A percentile compares a stretch with the other conserved stretches of the same genome.
Conservation (phyloP, 1,284 basidiomycete species). For the Clitocybe nebularis region DNA sequence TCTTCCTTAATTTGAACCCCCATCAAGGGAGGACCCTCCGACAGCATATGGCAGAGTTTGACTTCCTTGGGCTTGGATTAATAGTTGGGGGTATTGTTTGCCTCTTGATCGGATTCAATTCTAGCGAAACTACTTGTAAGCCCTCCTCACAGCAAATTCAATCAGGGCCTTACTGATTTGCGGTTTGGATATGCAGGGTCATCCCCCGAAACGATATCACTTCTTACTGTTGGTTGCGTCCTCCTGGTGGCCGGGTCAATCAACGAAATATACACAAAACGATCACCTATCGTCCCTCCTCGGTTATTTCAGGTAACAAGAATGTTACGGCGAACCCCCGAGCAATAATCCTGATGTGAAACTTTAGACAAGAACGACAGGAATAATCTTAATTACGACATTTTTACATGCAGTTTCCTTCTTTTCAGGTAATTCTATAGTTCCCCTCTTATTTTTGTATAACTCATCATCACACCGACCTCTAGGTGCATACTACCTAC, state of each 20-base stretch:
- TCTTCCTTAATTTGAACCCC: slow-evolving; percentile 83
- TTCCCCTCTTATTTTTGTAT: neutral
- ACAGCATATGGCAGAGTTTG: slow-evolving; percentile 66
- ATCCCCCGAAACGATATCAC: slow-evolving; percentile 60
- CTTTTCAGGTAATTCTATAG: slow-evolving; percentile 40
- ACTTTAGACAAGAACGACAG: slow-evolving; percentile 67
- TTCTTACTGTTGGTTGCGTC: slow-evolving; percentile 66
- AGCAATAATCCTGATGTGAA: neutral
- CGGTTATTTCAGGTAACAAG: slow-evolving; percentile 64
- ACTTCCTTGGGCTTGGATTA: slow-evolving; percentile 70
- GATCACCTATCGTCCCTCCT: slow-evolving; percentile 79
- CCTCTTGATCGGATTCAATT: slow-evolving; percentile 81
- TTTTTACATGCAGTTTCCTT: slow-evolving; percentile 71
- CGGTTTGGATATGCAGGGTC: slow-evolving; percentile 30
- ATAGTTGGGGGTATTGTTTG: slow-evolving; percentile 73
- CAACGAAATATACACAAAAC: slow-evolving; percentile 69
- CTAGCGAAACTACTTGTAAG: slow-evolving; percentile 64
- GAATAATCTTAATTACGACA: slow-evolving; percentile 54
- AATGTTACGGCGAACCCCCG: neutral
- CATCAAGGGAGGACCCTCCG: slow-evolving; percentile 53
- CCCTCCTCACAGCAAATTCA: slow-evolving; percentile 4
- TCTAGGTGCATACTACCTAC: slow-evolving; percentile 66
- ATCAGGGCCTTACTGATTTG: too few relatives aligned
- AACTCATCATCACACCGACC: slow-evolving; percentile 6
- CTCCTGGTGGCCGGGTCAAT: slow-evolving; percentile 54